Percentiles rank a stretch among this genome's conserved stretches.
Conservation (phyloP, 345 rosid species). For the Turritis glabra region DNA sequence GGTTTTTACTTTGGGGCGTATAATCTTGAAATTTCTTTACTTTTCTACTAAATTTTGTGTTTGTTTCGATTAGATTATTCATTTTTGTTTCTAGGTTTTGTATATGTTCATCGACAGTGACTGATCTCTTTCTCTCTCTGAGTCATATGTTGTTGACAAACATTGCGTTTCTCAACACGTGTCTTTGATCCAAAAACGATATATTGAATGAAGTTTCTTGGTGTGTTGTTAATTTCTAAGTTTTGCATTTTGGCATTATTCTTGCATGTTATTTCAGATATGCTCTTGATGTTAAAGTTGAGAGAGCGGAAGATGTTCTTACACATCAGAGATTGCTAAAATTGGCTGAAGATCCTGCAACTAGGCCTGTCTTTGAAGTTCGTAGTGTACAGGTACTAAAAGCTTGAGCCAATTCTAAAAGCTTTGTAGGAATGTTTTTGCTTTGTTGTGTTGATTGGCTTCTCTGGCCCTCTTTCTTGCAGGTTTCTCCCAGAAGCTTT, state of each 20-base stretch:
- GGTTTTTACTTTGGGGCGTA: not conserved
- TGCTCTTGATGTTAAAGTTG: conserved; percentile 92
- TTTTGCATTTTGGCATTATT: not conserved
- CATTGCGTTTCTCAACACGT: not conserved
- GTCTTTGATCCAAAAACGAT: conserved; percentile 1
- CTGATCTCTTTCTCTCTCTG: conserved; percentile 4
- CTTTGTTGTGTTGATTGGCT: conserved; percentile 9
- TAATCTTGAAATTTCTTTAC: not conserved
- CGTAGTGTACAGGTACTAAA: conserved; percentile 73
- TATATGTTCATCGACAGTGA: conserved; percentile 28
- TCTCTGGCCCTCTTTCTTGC: conserved; percentile 4
- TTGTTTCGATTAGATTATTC: not conserved
- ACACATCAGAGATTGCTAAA: conserved; percentile 72
- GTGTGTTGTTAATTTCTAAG: not conserved
- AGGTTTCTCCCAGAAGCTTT: conserved; percentile 62
- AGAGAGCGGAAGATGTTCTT: conserved; percentile 94
- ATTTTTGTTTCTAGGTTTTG: not conserved
- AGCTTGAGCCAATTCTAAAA: not conserved
- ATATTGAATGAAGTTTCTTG: not conserved
- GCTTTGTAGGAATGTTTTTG: not conserved
- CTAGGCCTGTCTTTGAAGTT: conserved; percentile 84
- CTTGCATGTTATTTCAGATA: conserved; percentile 47
- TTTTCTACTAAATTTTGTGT: not conserved
- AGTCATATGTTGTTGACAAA: not conserved
- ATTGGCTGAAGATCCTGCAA: conserved; percentile 77